Evolutionary conservation across 2,329 filamentous ascomycete genomes (phyloP).

Genomic region (Sporothrix variecibatus): DNA sequence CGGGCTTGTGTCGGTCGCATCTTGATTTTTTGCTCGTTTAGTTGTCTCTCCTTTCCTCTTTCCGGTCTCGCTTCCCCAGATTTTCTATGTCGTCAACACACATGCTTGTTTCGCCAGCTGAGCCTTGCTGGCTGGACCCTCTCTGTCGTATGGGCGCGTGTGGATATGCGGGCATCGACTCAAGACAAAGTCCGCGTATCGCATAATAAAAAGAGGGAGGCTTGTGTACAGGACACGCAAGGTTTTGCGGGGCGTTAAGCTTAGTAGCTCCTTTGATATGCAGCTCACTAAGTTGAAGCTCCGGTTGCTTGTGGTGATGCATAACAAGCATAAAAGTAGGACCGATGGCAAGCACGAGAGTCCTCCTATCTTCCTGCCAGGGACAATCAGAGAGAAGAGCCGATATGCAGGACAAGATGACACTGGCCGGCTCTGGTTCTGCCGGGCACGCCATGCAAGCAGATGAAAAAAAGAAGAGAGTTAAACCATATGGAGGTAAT

Average conservation of each 20-base stretch:
- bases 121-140: neutral
- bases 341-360: neutral
- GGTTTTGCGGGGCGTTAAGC: neutral
- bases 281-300: neutral
- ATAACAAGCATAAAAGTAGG: conserved; percentile 2
- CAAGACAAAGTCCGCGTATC: neutral
- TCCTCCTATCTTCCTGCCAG: neutral
- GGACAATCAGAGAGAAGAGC: neutral
- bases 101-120: neutral
- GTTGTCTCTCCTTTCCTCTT: neutral
- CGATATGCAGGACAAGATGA: neutral
- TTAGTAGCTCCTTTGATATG: neutral
- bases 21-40: neutral
- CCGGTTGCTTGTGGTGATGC: neutral
- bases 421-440: neutral
- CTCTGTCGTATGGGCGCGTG: neutral
- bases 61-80: neutral
- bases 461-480: too few species aligned
- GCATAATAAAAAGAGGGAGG: neutral
- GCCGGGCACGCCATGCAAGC: neutral
- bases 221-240: neutral
- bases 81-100: neutral
- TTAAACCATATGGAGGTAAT: neutral
- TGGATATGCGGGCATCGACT: neutral
- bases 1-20: conserved; percentile 9